These are phyloP conservation scores for Edaphochlamys debaryana DNA, from an alignment of 139 green algal genomes.

Conservation along the genomic window DNA sequence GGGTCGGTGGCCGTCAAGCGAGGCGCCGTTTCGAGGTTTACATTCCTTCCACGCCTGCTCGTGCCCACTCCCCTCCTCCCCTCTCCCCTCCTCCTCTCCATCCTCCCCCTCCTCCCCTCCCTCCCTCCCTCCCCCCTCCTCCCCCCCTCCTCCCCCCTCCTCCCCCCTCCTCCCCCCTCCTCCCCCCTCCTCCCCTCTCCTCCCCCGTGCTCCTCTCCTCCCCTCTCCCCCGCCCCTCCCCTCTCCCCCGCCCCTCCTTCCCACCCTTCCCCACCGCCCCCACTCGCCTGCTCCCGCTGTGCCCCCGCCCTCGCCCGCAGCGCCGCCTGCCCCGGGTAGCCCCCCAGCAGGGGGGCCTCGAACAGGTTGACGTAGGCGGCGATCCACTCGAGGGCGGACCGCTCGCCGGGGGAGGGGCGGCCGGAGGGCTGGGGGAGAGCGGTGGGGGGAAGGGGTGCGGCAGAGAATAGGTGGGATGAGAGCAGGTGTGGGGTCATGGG, in stretches of 20 bases:
- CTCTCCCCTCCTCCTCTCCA: no score
- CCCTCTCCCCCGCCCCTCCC: not conserved
- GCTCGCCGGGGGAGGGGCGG: slow-evolving; percentile 23
- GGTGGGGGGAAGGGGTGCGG: no score
- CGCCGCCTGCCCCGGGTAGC: not conserved
- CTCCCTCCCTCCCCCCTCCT: no score
- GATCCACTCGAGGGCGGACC: slow-evolving; percentile 9
- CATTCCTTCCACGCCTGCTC: not conserved
- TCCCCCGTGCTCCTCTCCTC: not conserved
- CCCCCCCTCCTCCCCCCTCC: no score
- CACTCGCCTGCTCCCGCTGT: not conserved
- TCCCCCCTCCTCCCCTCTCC: no score
- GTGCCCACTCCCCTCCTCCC: no score
- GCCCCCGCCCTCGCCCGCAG: not conserved
- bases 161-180: not conserved
- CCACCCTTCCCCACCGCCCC: not conserved
- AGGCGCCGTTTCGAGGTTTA: no score
- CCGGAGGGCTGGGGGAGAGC: no score
- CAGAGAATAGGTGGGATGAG: no score
- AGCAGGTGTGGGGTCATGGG: no score
- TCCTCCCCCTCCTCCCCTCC: no score
- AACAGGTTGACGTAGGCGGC: slow-evolving; percentile 20
- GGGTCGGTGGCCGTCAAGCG: not conserved
- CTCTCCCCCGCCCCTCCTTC: not conserved
- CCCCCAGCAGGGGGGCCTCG: slow-evolving; percentile 46